A percentile compares a stretch with the other conserved stretches of the same genome.
Conservation (phyloP, 163 green algal species). For the Scenedesmus sp. region DNA sequence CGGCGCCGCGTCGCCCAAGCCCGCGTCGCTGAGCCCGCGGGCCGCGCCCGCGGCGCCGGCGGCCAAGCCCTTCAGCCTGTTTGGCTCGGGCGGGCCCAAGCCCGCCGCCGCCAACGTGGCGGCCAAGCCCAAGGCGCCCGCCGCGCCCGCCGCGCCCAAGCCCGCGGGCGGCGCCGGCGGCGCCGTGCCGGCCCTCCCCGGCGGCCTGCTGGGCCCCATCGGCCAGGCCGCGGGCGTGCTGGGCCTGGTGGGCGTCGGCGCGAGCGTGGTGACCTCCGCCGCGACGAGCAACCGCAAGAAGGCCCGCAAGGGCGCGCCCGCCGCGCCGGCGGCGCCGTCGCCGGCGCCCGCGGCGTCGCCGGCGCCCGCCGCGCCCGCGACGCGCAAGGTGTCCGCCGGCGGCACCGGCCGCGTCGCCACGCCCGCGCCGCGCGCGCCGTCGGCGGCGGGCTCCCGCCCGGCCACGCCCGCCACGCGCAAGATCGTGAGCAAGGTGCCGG, state of each 20-base stretch:
- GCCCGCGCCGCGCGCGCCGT: too few relatives aligned
- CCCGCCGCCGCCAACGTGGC: too few relatives aligned
- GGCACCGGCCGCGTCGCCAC: too few relatives aligned
- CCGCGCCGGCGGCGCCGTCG: neutral
- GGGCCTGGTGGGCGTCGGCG: slow-evolving; percentile 13
- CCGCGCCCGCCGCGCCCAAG: slow-evolving; percentile 2
- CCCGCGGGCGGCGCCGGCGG: slow-evolving; percentile 1
- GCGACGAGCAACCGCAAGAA: slow-evolving; percentile 9
- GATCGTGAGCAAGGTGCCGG: neutral
- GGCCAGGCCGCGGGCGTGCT: slow-evolving; percentile 29
- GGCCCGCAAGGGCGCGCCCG: neutral
- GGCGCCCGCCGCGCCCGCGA: neutral
- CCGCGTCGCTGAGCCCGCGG: neutral
- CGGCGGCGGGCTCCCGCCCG: too few relatives aligned
- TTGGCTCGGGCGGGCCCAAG: neutral
- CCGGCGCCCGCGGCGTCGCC: neutral
- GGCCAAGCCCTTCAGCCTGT: neutral
- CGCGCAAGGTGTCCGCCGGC: neutral
- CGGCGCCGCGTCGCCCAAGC: neutral
- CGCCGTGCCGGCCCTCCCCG: neutral
- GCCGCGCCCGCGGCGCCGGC: neutral
- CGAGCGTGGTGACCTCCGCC: neutral
- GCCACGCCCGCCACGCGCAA: neutral
- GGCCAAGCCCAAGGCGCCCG: neutral
- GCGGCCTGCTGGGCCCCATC: neutral